Evolutionary conservation across 140 eudicot species (phyloP), one percentile per base, ranked within the genome.

Genomic region (Anethum foeniculum): DNA sequence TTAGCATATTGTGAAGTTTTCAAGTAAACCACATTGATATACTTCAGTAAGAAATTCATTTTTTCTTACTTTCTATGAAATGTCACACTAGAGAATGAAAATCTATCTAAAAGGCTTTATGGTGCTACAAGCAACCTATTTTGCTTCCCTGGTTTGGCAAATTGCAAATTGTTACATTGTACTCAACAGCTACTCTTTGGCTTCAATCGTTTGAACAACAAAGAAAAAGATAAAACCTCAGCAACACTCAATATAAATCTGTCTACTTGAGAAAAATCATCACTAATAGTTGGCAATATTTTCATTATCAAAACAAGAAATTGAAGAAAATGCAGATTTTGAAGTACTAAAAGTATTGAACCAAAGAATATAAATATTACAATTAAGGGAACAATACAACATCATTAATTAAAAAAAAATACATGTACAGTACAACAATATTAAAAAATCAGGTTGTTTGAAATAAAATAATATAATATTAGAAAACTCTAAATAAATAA

Each of bases 1-100:
- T 83, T 84, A 85, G 87, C 46, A 64, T 82, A 80, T 52, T 44
- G 47, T 79, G 27, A 44, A 39, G 7, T 41, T 39, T 71, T 27
- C 16, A 36, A 39, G 52, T 72, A 4, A 74, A n/a, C 28, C 19
- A 74, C 78, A 41, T 74, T 74, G 36, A 74, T 43, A 44, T 44
- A 73, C 21, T 44, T 25, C 56, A 32, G 0, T 25, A 43, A 44
- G 78, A 74, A 43, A 44, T 74, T 43, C 3, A 1, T 2, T 23
- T 51, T 72, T 39, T 72, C 48, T 10, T 72, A 34, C 46, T 72
- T 41, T 39, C 7, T 23, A 39, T 39, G 21, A 14, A 5, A 3
- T 39, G 39, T 6, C 6, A 18, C 47, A 19, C 1, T 2, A 23
- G 28, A 23, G 27, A 71, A 41, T 73, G 34, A 73, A 56, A n/a